Base-by-base conservation (phyloP, 805 yeast species). In the Osmozyma mogii region DNA sequence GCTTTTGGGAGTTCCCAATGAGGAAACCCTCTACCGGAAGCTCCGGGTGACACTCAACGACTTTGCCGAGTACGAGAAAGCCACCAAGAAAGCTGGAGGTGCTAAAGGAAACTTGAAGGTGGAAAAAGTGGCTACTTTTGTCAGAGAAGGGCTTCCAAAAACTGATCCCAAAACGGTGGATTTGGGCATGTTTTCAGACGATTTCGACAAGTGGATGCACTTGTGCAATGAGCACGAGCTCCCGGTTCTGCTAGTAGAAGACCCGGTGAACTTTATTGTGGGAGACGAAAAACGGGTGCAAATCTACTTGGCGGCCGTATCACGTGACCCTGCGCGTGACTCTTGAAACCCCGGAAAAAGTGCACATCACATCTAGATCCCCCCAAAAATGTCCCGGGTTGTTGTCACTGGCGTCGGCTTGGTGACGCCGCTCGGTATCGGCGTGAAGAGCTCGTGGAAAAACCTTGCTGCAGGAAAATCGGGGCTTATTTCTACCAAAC, bases 371-470 rank as follows among this genome's bases (percentile, higher is more conserved):
- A 9, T 7, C 9, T 9, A 11, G 16, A 21, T 7, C 13, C 29
- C 8, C 14, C 9, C 34, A 19, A 22, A 17, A 25, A 40, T 41
- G 38, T 53, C 62, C 35, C 59, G 95, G 54, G 95, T 89, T 0
- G 96, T 89, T 1, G 79, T 89, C 1, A 92, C 98, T 0, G 98
- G 98, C 0, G 50, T 92, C 6, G 97, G 97, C 0, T 57, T 83
- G 16, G 72, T 88, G 1, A 74, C 92, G 0, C 98, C 98, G 0
- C 57, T 92, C 3, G 97, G 96, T 0, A 75, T 75, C 5, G 88
- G 87, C 1, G 68, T 64, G 3, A 44, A 45, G 10, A 52, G 50
- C 9, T 55, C 73, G 3, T 83, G 89, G 88, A 29, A 49, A 2
- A 61, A 60, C 11, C 51, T 82, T 5, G 44, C 81, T 1, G 55